Evolutionary conservation across 2,329 filamentous ascomycete species (phyloP).

Genomic region (Macroventuria anomochaeta): DNA sequence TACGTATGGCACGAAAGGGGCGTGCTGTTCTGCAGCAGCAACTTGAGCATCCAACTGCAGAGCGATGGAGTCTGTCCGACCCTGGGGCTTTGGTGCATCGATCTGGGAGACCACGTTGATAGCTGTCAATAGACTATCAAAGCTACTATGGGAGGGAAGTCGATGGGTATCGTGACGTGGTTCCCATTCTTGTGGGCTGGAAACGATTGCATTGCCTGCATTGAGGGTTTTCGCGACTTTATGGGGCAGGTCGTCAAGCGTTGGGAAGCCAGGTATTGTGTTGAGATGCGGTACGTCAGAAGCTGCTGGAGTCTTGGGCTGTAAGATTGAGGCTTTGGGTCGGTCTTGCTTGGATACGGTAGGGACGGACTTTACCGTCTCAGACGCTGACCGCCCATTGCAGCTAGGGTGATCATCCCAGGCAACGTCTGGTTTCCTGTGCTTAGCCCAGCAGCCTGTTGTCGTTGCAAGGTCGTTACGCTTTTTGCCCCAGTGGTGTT

Average conservation of each 20-base stretch:
- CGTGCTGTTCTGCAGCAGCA: slow-evolving; percentile 23
- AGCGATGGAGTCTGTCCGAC: slow-evolving; percentile 32
- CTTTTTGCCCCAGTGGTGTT: slow-evolving; percentile 44
- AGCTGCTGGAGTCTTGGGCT: background rate
- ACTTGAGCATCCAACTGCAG: slow-evolving; percentile 31
- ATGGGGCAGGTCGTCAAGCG: slow-evolving; percentile 21
- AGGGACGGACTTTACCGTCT: background rate
- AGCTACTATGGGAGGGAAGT: slow-evolving; percentile 17
- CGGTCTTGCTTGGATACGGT: background rate
- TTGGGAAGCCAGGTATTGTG: slow-evolving; percentile 20
- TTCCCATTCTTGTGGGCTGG: background rate
- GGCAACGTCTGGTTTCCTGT: slow-evolving; percentile 35
- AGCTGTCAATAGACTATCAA: slow-evolving; percentile 34
- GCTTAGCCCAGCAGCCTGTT: slow-evolving; percentile 43
- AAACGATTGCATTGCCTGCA: background rate
- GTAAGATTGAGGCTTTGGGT: background rate
- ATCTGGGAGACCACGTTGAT: slow-evolving; percentile 34
- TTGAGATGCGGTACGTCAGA: background rate
- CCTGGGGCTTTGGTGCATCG: slow-evolving; percentile 34
- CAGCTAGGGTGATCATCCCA: slow-evolving; percentile 45
- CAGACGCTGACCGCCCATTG: background rate
- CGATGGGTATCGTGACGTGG: slow-evolving; percentile 10
- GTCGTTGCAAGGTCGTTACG: slow-evolving; percentile 30
- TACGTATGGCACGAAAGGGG: background rate
- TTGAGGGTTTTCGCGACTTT: slow-evolving; percentile 13